Evolutionary conservation across 805 yeast species (phyloP).

Genomic region (Clavispora asparagi): DNA sequence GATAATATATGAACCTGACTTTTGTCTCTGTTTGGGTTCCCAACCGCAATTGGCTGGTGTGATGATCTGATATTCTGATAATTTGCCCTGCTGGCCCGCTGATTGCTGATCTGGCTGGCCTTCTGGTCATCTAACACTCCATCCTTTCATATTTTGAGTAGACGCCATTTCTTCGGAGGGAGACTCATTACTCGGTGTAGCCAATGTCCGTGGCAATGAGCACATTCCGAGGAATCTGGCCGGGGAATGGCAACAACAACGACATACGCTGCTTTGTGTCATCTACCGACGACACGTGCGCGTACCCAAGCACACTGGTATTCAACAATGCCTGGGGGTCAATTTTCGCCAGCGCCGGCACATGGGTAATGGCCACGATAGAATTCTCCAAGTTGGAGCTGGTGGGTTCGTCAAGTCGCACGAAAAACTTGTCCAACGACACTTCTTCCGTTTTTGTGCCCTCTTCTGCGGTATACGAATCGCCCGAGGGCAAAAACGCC

Average conservation of each 20-base stretch:
- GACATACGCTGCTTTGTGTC: constrained; percentile 66
- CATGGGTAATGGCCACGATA: constrained; percentile 54
- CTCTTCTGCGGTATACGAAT: constrained; percentile 33
- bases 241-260: constrained; percentile 83
- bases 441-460: constrained; percentile 8
- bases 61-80: too few species aligned
- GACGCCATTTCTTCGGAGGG: too few species aligned
- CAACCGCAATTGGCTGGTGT: too few species aligned
- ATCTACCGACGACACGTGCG: constrained; percentile 66
- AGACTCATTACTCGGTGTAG: constrained; percentile 58
- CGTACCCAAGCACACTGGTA: constrained; percentile 72
- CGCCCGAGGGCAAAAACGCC: constrained; percentile 40
- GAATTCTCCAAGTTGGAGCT: constrained; percentile 66
- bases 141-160: too few species aligned
- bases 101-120: too few species aligned
- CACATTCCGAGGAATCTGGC: constrained; percentile 70
- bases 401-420: constrained; percentile 38
- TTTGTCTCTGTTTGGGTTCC: too few species aligned
- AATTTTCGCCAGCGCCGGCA: constrained; percentile 30
- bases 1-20: too few species aligned
- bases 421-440: constrained; percentile 29
- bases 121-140: too few species aligned
- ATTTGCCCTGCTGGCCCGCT: too few species aligned
- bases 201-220: constrained; percentile 73
- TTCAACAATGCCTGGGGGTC: constrained; percentile 46